Base-by-base conservation (phyloP, 257 asterid genomes). In the Ajuga chamaepitys region DNA sequence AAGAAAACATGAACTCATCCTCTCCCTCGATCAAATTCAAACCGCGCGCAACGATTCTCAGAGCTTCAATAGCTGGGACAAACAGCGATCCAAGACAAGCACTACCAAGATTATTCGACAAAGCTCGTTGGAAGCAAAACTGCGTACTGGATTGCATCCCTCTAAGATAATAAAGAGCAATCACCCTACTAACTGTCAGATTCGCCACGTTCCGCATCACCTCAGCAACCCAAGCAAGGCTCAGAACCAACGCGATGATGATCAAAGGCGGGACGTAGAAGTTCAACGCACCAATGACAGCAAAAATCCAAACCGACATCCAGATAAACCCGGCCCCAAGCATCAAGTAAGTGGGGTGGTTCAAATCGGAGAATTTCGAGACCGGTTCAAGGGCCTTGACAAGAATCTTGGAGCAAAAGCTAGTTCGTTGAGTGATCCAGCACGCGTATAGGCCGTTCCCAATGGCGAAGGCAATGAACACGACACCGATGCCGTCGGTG, bases 201-300 rank as follows among this genome's bases (percentile, higher is more conserved):
- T 86, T 94, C 62, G 95, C 95, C 48, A 94, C 97, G 70, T 94
- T 94, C 83, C 99, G 84, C 99, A 94, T 90, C 22, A 94, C 99
- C 67, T 94, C 99, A n/a, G 96, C 79, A 20, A 81, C 76, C 99
- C 99, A 94, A 71, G 78, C 79, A 63, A 94, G 75, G 77, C 96
- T 94, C 76, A 89, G 22, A 5, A 83, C 74, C 80, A 94, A 52
- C 3, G 24, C 86, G 1, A 85, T 48, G 42, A 94, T 90, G 28
- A 86, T 47, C 86, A 90, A 37, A 0, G 97, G 88, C 9, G 94
- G 86, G 17, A 76, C 70, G 21, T 76, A 81, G 77, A 93, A 94
- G 66, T 88, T 90, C 76, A 90, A 75, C 0, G 97, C 80, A 34
- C 97, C 99, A 3, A 94, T 70, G 14, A 94, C 93, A 0, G 96